Base-by-base conservation (phyloP, 345 rosid species). In the Salix suchowensis region DNA sequence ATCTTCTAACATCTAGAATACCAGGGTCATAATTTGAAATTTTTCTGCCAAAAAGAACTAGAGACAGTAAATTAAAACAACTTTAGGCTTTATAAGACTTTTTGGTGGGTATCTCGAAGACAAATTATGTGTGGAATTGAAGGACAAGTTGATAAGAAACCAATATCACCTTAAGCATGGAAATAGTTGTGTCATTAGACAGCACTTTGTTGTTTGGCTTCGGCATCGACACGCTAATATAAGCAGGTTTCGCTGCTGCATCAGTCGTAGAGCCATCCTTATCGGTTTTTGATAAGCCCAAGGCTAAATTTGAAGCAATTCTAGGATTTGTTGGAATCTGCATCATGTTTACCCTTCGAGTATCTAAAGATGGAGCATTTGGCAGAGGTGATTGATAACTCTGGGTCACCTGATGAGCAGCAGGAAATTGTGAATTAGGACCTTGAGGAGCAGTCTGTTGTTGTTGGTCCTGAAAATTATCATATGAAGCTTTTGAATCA, bases 291-390 rank as follows among this genome's bases (percentile, higher is more conserved):
- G 88, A 78, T 62, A 86, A 83, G 78, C 94, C 94, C 79, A 87
- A 74, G 68, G 89, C 91, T 88, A 94, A 86, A 86, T 92, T 92
- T 78, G 99, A 89, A 81, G 94, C 97, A 85, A 94, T 92, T 86
- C 96, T 91, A 78, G 98, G 99, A 85, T 96, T 96, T 83, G 98
- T 94, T 72, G 91, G 97, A 82, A 96, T 92, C 90, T 96, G 97
- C 81, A 96, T 74, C 84, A 88, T 92, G 90, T 88, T 89, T 84
- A 83, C 89, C 85, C 92, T 91, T 83, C 81, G 89, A 8, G 91
- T 71, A 81, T 90, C 96, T 48, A 83, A 71, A 62, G 90, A 69
- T 30, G 86, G 86, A 71, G 82, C 39, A n/a, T 86, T 81, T 82
- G 85, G 96, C 74, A 77, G 46, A 71, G 93, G 84, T 34, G 74